These are phyloP conservation scores for Herpotrichia juniperi DNA, from an alignment of 2,329 filamentous ascomycete species.

Conservation along the genomic window DNA sequence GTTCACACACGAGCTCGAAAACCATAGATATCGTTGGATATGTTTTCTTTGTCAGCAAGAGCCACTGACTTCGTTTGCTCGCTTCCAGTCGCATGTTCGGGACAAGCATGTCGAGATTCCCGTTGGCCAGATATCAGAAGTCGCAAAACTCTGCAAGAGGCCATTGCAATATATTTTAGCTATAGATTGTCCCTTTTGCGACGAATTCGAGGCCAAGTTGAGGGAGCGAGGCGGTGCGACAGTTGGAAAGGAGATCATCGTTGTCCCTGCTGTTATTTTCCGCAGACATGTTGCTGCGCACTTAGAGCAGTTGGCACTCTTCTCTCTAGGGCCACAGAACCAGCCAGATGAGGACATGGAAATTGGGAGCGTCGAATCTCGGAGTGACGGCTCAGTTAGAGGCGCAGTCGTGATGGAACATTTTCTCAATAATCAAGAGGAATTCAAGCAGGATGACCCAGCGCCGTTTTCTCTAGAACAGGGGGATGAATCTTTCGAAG, in stretches of 20 bases:
- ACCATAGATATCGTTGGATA: background rate
- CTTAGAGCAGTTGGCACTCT: background rate
- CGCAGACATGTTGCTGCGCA: background rate
- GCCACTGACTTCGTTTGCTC: background rate
- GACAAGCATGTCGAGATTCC: background rate
- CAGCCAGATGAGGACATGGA: background rate
- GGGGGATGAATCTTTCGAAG: background rate
- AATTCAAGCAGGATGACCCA: background rate
- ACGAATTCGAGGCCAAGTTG: background rate
- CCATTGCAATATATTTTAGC: background rate
- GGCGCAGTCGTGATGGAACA: background rate
- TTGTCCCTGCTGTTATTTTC: background rate
- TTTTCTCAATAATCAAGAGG: background rate
- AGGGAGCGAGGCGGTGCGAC: background rate
- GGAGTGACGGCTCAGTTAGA: background rate
- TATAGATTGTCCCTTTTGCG: background rate
- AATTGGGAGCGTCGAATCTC: background rate
- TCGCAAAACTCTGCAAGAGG: background rate
- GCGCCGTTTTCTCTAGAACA: background rate
- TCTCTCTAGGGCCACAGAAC: background rate
- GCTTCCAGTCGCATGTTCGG: background rate
- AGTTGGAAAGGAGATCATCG: background rate
- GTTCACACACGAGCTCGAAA: slow-evolving; percentile 1
- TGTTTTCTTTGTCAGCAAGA: background rate
- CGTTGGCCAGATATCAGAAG: background rate